Evolutionary conservation across 805 yeast species (phyloP).

Genomic region (Saccharomyces paradoxus): DNA sequence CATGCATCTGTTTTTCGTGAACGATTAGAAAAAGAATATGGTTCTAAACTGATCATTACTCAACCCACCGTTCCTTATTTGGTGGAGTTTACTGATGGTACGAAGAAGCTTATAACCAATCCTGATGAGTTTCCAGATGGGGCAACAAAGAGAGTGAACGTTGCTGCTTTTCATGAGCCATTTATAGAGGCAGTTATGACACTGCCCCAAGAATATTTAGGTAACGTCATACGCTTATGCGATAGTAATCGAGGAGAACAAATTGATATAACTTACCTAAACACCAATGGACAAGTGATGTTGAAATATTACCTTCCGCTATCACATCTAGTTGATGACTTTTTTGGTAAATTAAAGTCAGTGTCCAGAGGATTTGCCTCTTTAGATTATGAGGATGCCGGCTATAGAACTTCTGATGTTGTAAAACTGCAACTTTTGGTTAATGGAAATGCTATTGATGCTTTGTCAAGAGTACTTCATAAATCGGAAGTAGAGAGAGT

Average conservation of each 20-base stretch:
- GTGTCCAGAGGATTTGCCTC: slow-evolving; percentile 89
- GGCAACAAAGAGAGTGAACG: slow-evolving; percentile 23
- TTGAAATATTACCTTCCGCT: slow-evolving; percentile 76
- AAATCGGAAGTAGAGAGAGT: slow-evolving; percentile 59
- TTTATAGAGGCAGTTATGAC: slow-evolving; percentile 86
- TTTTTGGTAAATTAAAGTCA: slow-evolving; percentile 88
- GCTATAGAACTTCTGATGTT: slow-evolving; percentile 70
- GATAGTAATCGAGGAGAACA: slow-evolving; percentile 80
- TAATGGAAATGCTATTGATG: slow-evolving; percentile 85
- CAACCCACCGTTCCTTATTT: slow-evolving; percentile 95
- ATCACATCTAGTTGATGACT: slow-evolving; percentile 87
- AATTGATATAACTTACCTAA: slow-evolving; percentile 64
- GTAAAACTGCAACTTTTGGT: slow-evolving; percentile 84
- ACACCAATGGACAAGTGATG: slow-evolving; percentile 67
- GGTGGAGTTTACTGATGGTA: slow-evolving; percentile 58
- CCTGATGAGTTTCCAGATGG: slow-evolving; percentile 82
- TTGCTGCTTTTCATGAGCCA: slow-evolving; percentile 62
- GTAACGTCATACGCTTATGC: slow-evolving; percentile 78
- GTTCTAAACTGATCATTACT: slow-evolving; percentile 83
- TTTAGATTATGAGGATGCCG: slow-evolving; percentile 88
- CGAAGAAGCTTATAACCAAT: slow-evolving; percentile 61
- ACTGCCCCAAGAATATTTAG: slow-evolving; percentile 82
- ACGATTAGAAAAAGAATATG: slow-evolving; percentile 86
- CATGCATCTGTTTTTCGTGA: slow-evolving; percentile 95
- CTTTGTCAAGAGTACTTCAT: slow-evolving; percentile 86